These are phyloP conservation scores for Naegleria gruberi DNA, from an alignment of 208 protist genomes.

Conservation along the genomic window DNA sequence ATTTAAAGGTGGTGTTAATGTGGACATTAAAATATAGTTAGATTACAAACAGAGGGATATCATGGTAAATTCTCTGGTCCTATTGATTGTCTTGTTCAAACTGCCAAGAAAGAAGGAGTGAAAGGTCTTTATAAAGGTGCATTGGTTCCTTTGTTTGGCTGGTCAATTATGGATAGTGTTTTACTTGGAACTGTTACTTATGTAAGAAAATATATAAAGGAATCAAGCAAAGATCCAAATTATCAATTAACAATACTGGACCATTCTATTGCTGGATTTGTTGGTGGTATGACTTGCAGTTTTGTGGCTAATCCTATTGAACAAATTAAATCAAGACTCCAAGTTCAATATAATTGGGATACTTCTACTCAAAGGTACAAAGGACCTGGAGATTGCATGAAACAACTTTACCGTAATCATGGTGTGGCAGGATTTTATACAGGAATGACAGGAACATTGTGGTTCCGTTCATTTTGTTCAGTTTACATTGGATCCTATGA, in stretches of 20 bases:
- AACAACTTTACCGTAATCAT: neutral
- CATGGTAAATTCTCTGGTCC: neutral
- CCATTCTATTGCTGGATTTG: neutral
- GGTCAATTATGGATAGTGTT: neutral
- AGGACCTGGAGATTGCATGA: neutral
- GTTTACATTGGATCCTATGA: neutral
- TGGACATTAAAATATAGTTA: neutral
- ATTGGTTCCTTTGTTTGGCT: neutral
- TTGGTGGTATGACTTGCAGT: neutral
- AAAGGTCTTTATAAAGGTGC: neutral
- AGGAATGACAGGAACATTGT: neutral
- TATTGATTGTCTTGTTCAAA: neutral
- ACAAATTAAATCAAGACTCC: neutral
- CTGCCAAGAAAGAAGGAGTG: neutral
- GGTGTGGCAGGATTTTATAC: neutral
- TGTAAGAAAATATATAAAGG: neutral
- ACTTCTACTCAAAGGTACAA: neutral
- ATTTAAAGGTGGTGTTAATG: neutral
- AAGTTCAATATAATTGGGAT: neutral
- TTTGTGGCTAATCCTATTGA: slow-evolving; percentile 1
- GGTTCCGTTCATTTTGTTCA: neutral
- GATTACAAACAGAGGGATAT: slow-evolving; percentile 2
- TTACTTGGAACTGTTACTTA: neutral
- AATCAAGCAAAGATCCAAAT: neutral
- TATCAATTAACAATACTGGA: neutral